Conservation (phyloP, 768 basidiomycete species). For the Lentinula sp. region DNA sequence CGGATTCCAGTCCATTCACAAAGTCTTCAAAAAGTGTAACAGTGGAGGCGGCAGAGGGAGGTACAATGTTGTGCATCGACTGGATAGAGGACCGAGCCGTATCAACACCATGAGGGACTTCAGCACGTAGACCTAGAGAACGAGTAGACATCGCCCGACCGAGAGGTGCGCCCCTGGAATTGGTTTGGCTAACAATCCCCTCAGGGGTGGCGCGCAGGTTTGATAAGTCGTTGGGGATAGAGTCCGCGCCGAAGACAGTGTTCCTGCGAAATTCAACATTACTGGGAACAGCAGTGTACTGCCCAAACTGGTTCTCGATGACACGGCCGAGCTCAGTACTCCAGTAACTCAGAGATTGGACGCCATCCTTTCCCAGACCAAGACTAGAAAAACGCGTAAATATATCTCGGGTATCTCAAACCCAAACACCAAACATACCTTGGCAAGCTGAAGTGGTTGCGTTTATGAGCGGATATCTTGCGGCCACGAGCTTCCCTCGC, state of each 20-base stretch:
- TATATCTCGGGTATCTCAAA: neutral
- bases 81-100: slow-evolving; percentile 48
- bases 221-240: slow-evolving; percentile 24
- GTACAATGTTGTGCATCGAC: slow-evolving; percentile 25
- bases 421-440: slow-evolving; percentile 35
- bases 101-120: slow-evolving; percentile 43
- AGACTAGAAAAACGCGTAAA: slow-evolving; percentile 34
- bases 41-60: slow-evolving; percentile 55
- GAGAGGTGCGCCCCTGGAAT: slow-evolving; percentile 15
- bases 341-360: slow-evolving; percentile 46
- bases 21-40: slow-evolving; percentile 56
- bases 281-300: slow-evolving; percentile 31
- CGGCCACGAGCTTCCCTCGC: slow-evolving; percentile 18
- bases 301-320: slow-evolving; percentile 35
- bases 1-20: slow-evolving; percentile 31
- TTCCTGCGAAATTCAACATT: slow-evolving; percentile 41
- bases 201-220: slow-evolving; percentile 34
- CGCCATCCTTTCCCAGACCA: slow-evolving; percentile 53
- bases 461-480: slow-evolving; percentile 51
- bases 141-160: slow-evolving; percentile 36
- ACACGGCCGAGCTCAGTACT: slow-evolving; percentile 48
- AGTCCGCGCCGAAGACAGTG: slow-evolving; percentile 41
- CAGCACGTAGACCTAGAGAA: slow-evolving; percentile 40
- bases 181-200: slow-evolving; percentile 26
- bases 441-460: slow-evolving; percentile 61